Base-by-base conservation (phyloP, 106 monocot genomes). In the Platanthera guangdongensis region DNA sequence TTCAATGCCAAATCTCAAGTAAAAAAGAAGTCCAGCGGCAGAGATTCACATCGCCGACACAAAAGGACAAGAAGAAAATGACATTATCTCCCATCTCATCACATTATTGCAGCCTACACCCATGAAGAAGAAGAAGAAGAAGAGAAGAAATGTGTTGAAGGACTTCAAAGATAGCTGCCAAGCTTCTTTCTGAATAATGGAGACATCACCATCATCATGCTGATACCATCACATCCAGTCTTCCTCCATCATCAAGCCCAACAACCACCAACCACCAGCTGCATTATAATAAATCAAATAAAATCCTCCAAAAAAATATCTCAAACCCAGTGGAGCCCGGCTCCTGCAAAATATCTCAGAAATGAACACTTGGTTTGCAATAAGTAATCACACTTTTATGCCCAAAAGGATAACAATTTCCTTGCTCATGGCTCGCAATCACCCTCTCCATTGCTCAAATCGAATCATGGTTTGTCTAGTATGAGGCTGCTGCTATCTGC, bases 381-480 rank as follows among this genome's bases (percentile, higher is more conserved):
- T 53, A 53, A 53, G 9, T 30, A 67, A 12, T 39, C 8, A 63
- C 9, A 67, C 39, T 12, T 67, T 39, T 67, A 19, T 25, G 19
- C 28, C 28, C 10, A 39, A 67, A 67, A 67, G 67, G 39, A 39
- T 11, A 67, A 39, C 4, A 39, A 12, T 67, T 67, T 67, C 32
- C 67, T 67, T 39, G 12, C 67, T 67, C 12, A 32, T 0, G 12
- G 22, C 39, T 14, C 11, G 12, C 11, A 67, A 67, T 39, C 39
- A 10, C 10, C 53, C 39, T 67, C 67, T 39, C 25, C 67, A 14
- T 13, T 67, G 39, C 32, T 67, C 25, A 67, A n/a, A 16, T 1
- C 7, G n/a, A 48, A 6, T 81, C 55, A 88, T 74, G 80, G 82
- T 57, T 96, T 96, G 77, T 91, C 91, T 3, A 76, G 39, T 28